Percentiles rank a stretch among this genome's conserved stretches.
Conservation (phyloP, 352 stramenopile species). For the Pythium myriotylum region DNA sequence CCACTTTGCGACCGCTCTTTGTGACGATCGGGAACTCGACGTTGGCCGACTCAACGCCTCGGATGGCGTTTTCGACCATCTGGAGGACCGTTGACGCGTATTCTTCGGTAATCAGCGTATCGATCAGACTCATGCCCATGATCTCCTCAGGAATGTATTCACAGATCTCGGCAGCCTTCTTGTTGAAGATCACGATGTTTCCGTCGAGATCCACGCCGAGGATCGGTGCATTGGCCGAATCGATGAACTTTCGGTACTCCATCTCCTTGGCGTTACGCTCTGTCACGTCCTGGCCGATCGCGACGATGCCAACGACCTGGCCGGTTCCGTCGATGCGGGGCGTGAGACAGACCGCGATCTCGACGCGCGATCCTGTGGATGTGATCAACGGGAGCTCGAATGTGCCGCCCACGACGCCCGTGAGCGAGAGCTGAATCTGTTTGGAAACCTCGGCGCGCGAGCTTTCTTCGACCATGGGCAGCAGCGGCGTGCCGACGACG, state of each 20-base stretch:
- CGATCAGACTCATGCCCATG: constrained; percentile 85
- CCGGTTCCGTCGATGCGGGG: constrained; percentile 70
- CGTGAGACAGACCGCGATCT: constrained; percentile 80
- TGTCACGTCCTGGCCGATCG: constrained; percentile 85
- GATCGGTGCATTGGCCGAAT: constrained; percentile 88
- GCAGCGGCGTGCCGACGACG: constrained; percentile 71
- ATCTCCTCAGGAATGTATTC: constrained; percentile 89
- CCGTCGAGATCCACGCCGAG: constrained; percentile 82
- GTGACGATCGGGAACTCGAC: constrained; percentile 87
- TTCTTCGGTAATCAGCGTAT: constrained; percentile 86
- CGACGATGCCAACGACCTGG: constrained; percentile 76
- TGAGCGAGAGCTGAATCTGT: constrained; percentile 64
- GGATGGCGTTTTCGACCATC: constrained; percentile 68
- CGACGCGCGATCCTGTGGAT: constrained; percentile 60
- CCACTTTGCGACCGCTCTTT: constrained; percentile 63
- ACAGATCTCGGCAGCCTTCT: constrained; percentile 89
- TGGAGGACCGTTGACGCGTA: constrained; percentile 59
- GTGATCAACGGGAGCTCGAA: constrained; percentile 88
- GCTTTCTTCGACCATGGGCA: constrained; percentile 69
- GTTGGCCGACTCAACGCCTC: constrained; percentile 73
- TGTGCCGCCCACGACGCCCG: constrained; percentile 70
- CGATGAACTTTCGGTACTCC: constrained; percentile 84
- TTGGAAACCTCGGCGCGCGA: constrained; percentile 47
- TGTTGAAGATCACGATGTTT: constrained; percentile 90
- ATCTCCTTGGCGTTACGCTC: constrained; percentile 85